Base-by-base conservation (phyloP, 768 basidiomycete species). In the Porphyrellus cyaneotinctus region DNA sequence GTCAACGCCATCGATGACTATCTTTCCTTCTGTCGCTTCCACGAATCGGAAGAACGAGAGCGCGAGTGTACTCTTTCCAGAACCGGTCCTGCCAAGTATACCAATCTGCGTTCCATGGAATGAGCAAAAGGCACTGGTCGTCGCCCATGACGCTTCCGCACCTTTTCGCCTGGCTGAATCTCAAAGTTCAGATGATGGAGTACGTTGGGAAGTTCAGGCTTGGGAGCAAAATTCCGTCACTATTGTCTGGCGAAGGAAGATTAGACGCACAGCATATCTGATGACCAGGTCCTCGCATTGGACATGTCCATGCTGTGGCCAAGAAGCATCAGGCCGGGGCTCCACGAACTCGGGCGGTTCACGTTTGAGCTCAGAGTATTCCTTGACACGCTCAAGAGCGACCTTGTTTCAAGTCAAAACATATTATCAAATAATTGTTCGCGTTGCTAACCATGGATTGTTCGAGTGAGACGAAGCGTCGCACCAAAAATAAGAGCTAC, bases 31-130 rank as follows among this genome's bases (percentile, higher is more conserved):
- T 0, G 82, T 83, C 2, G 91, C 84, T 64, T 95, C 91, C n/a
- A 95, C 90, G 64, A 92, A 90, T 22, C 88, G 81, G 81, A 95
- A 92, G 72, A 94, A 88, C 9, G 87, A 87, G 14, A 93, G 74
- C 0, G 90, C 90, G 13, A 89, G 75, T 2, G 89, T 91, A 59
- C 85, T 88, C 72, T 91, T 91, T 31, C 89, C 88, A 9, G 83
- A 84, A 17, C 83, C 70, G 1, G 86, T 88, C 53, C 85, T 74
- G 41, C 86, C 87, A 1, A 88, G 72, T 51, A 88, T 84, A 22
- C 87, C 87, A 48, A 88, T 65, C 84, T 85, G 39, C 13, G 23
- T 58, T 30, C 33, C 47, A 52, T 14, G n/a, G 37, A 33, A 44
- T 53, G 36, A 54, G 52, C 12, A 47, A 58, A 22, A 18, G 41